Evolutionary conservation across 768 basidiomycete genomes (phyloP), one percentile per base, ranked within the genome.

Genomic region (Amanita brunnescens): DNA sequence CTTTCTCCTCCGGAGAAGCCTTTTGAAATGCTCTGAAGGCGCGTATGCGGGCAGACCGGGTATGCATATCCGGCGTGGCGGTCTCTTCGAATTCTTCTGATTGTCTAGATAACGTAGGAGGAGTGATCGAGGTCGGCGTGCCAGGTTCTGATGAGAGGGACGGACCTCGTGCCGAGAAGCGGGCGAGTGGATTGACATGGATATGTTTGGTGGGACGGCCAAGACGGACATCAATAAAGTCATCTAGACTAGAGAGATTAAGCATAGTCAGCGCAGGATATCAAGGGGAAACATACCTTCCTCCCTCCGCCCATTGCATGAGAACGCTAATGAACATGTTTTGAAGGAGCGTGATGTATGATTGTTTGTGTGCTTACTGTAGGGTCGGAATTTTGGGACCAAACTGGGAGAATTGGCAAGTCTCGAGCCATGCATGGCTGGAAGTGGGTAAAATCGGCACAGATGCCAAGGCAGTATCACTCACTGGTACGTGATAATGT

Each of bases 221-320:
- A 2, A 86, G 72, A 13, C 89, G 86, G 12, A 79, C 74, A 58
- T 88, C 85, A 55, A 93, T 91, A 66, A 90, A 83, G 63, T 91
- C 89, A 58, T 93, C 91, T 24, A 90, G 71, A 59, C 85, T 87
- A 12, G 20, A 38, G 39, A 18, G 23, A 32, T 29, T 33, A 29
- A 24, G 34, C 47, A 35, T 16, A 37, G 38, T 24, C 23, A 53
- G 37, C 16, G 24, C 9, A 37, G n/a, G 54, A 38, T 23, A 47
- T 49, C 18, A 47, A 33, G n/a, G 12, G 24, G 5, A 3, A 49
- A 40, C n/a, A 5, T 26, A 76, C 78, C 79, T 81, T 56, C 91
- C 91, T 6, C 85, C 88, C 73, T 93, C 89, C 0, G 91, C 91
- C 87, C 87, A 93, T 70, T 92, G 88, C 91, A 93, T 93, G 20